Evolutionary conservation across 257 asterid species (phyloP).

Genomic region (Vinca minor): DNA sequence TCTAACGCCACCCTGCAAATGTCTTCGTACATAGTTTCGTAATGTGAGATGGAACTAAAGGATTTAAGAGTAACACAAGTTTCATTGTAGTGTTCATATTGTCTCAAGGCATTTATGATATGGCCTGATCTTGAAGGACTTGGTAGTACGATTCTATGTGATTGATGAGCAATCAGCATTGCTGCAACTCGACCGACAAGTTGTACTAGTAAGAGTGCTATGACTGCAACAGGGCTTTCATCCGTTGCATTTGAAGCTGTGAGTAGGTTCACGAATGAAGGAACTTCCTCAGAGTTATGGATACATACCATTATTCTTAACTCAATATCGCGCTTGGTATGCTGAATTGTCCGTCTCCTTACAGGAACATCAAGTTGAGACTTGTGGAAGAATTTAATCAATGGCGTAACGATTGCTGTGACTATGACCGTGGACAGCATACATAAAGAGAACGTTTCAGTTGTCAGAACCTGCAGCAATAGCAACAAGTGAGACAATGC

Average conservation of each 20-base stretch:
- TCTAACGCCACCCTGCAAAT: slow-evolving; percentile 45
- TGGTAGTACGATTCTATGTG: slow-evolving; percentile 33
- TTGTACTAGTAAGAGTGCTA: slow-evolving; percentile 58
- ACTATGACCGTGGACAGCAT: slow-evolving; percentile 43
- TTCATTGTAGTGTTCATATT: slow-evolving; percentile 49
- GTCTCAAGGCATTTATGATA: slow-evolving; percentile 60
- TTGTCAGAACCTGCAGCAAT: slow-evolving; percentile 42
- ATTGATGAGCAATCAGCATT: slow-evolving; percentile 62
- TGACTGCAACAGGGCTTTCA: slow-evolving; percentile 48
- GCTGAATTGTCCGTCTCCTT: slow-evolving; percentile 55
- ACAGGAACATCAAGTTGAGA: slow-evolving; percentile 21
- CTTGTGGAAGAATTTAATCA: slow-evolving; percentile 40
- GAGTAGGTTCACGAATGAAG: slow-evolving; percentile 50
- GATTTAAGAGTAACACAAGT: slow-evolving; percentile 45
- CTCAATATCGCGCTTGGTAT: slow-evolving; percentile 40
- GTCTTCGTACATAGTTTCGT: slow-evolving; percentile 54
- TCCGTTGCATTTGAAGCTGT: slow-evolving; percentile 61
- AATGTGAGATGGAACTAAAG: slow-evolving; percentile 43
- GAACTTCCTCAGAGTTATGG: slow-evolving; percentile 49
- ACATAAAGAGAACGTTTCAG: slow-evolving; percentile 45
- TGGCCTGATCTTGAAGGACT: slow-evolving; percentile 42
- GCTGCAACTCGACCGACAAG: slow-evolving; percentile 57
- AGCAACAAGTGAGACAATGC: no score
- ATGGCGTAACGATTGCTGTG: slow-evolving; percentile 47
- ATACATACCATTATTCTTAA: slow-evolving; percentile 53